Evolutionary conservation across 192 early-diverging fungal genomes (phyloP).

Genomic region (Helicostylum pulchrum): DNA sequence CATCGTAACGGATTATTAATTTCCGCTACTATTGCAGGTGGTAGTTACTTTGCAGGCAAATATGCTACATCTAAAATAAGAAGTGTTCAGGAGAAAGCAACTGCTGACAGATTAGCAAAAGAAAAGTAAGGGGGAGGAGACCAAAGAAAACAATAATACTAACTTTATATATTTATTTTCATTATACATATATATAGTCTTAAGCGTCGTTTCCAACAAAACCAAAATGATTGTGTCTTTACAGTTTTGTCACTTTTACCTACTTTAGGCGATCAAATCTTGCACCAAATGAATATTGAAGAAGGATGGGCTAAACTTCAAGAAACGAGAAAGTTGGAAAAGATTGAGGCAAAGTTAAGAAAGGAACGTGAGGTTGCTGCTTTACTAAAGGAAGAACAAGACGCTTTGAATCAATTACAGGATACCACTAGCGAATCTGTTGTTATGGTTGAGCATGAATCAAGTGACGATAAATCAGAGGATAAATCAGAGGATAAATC

Average conservation of each 20-base stretch:
- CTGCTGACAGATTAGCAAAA: conserved; percentile 64
- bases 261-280: conserved; percentile 72
- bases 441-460: neutral
- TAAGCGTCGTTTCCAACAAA: conserved; percentile 89
- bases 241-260: conserved; percentile 83
- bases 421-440: neutral
- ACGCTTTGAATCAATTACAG: neutral
- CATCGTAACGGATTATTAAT: conserved; percentile 65
- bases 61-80: conserved; percentile 68
- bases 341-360: conserved; percentile 19
- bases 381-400: conserved; percentile 5
- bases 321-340: conserved; percentile 40
- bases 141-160: conserved; percentile 1
- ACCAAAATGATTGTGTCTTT: conserved; percentile 88
- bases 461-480: conserved; percentile 2
- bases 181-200: conserved; percentile 52
- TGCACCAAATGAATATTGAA: conserved; percentile 80
- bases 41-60: conserved; percentile 68
- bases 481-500: neutral
- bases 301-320: conserved; percentile 62
- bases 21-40: conserved; percentile 66
- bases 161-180: conserved; percentile 5
- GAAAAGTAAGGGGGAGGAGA: conserved; percentile 59
- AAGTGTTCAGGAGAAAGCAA: conserved; percentile 68
- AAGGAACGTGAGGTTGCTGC: conserved; percentile 13